Conservation (phyloP, 208 protist species). For the Sergeia podlipaevii region DNA sequence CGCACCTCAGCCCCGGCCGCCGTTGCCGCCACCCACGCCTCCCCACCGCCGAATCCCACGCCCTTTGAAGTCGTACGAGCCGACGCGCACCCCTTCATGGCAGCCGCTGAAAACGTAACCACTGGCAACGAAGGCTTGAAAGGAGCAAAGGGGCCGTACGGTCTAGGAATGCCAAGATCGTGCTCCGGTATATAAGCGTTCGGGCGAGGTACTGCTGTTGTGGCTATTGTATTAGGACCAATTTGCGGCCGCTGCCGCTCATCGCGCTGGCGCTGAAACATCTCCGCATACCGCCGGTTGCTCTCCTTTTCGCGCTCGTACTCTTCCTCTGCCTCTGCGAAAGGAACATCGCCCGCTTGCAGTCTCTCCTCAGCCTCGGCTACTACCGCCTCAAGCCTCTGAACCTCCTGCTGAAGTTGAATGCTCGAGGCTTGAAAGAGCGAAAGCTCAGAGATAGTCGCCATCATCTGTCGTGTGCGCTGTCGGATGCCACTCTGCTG, state of each 20-base stretch:
- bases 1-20: too few relatives aligned
- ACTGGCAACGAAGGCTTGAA: slow-evolving; percentile 35
- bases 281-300: slow-evolving; percentile 50
- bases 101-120: background rate
- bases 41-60: too few relatives aligned
- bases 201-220: slow-evolving; percentile 75
- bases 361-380: slow-evolving; percentile 79
- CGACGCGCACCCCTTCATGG: background rate
- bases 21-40: too few relatives aligned
- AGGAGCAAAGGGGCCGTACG: slow-evolving; percentile 75
- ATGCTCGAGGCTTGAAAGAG: slow-evolving; percentile 92
- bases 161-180: slow-evolving; percentile 80
- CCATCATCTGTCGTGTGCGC: slow-evolving; percentile 94
- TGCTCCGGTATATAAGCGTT: slow-evolving; percentile 91
- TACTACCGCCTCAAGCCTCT: slow-evolving; percentile 68
- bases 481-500: slow-evolving; percentile 87
- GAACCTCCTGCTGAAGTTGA: slow-evolving; percentile 88
- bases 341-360: slow-evolving; percentile 74
- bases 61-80: too few relatives aligned
- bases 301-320: slow-evolving; percentile 64
- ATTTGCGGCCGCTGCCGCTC: slow-evolving; percentile 19
- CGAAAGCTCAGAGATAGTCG: slow-evolving; percentile 95
- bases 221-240: slow-evolving; percentile 19
- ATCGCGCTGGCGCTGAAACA: slow-evolving; percentile 47
- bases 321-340: slow-evolving; percentile 69